These are phyloP conservation scores for Lichenothelia convexa DNA, from an alignment of 495 filamentous ascomycete species.

Conservation along the genomic window DNA sequence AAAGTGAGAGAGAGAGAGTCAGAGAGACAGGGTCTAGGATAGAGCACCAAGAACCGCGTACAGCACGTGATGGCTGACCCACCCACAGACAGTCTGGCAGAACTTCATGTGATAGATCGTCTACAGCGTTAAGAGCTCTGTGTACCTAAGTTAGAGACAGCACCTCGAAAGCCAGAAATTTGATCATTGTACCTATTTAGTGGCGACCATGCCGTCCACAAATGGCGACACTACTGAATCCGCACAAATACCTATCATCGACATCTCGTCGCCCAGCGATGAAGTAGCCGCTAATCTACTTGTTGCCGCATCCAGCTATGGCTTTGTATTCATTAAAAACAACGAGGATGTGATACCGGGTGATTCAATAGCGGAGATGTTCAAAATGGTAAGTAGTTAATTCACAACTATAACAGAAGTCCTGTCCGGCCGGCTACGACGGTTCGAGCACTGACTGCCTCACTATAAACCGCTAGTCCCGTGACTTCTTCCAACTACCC, in stretches of 20 bases:
- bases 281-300: conserved; percentile 54
- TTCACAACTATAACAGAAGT: background rate
- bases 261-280: conserved; percentile 38
- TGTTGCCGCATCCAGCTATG: conserved; percentile 59
- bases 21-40: too few relatives aligned
- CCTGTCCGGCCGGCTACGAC: background rate
- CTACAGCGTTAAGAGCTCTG: background rate
- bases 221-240: conserved; percentile 24
- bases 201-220: conserved; percentile 8
- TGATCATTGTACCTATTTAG: background rate
- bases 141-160: background rate
- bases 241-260: conserved; percentile 52
- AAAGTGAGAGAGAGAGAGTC: too few relatives aligned
- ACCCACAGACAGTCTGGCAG: too few relatives aligned
- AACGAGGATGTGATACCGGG: conserved; percentile 43
- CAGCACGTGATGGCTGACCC: too few relatives aligned
- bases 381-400: conserved; percentile 42
- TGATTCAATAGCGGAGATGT: conserved; percentile 49
- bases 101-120: background rate
- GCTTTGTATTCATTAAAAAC: conserved; percentile 77
- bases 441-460: too few relatives aligned
- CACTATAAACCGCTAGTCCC: conserved; percentile 42
- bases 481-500: conserved; percentile 57
- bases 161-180: background rate
- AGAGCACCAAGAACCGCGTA: too few relatives aligned